phyloP scores from a whole-genome alignment of 441 rosid species.

The Euphorbia celastroides region DNA sequence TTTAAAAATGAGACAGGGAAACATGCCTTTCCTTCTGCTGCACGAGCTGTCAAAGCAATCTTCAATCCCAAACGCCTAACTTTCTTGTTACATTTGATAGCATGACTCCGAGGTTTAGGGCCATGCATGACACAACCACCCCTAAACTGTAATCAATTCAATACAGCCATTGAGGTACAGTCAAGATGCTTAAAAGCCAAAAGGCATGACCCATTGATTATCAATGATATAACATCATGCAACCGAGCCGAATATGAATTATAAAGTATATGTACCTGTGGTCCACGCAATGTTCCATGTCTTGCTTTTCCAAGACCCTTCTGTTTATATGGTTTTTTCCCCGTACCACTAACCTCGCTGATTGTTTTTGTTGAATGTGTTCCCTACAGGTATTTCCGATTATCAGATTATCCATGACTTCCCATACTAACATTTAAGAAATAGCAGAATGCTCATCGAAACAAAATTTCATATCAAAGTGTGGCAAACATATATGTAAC shows the following conservation, averaged over 20 bases:
- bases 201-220: slow-evolving; percentile 12
- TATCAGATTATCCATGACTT: slow-evolving; percentile 1
- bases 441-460: background rate
- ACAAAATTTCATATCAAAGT: background rate
- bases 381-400: slow-evolving; percentile 46
- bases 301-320: slow-evolving; percentile 89
- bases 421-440: background rate
- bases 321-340: slow-evolving; percentile 81
- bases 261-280: slow-evolving; percentile 49
- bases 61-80: slow-evolving; percentile 84
- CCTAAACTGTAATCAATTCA: slow-evolving; percentile 57
- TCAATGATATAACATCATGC: background rate
- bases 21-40: slow-evolving; percentile 91
- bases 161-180: slow-evolving; percentile 13
- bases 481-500: no score
- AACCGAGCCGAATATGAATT: background rate
- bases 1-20: background rate
- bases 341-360: slow-evolving; percentile 95
- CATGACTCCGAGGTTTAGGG: slow-evolving; percentile 92
- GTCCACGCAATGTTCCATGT: slow-evolving; percentile 85
- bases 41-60: slow-evolving; percentile 84
- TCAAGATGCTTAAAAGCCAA: slow-evolving; percentile 8
- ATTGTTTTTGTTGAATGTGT: slow-evolving; percentile 93
- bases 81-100: slow-evolving; percentile 76
- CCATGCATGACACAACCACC: slow-evolving; percentile 92